These are phyloP conservation scores for Erysimum cheiranthoides DNA, from an alignment of 345 rosid genomes.

Conservation along the genomic window DNA sequence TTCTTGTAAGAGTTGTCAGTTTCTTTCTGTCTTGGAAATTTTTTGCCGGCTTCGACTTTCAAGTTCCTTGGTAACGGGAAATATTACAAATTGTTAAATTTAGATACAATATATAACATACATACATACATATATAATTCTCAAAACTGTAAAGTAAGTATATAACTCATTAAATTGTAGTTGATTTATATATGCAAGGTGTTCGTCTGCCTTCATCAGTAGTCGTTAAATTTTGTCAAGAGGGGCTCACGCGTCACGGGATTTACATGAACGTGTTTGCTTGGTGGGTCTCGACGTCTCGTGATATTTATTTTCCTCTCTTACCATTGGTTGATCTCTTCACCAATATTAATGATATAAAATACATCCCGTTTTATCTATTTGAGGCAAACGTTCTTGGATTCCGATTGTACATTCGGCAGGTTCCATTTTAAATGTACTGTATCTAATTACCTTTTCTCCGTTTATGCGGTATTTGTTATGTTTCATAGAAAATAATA, in stretches of 20 bases:
- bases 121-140: not conserved
- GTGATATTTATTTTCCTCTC: conserved; percentile 31
- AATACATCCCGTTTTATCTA: not conserved
- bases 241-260: conserved; percentile 37
- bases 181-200: not conserved
- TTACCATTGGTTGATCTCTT: conserved; percentile 3
- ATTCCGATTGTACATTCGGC: not conserved
- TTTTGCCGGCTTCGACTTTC: conserved; percentile 1
- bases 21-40: not conserved
- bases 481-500: no score
- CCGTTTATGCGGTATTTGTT: not conserved
- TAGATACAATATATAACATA: not conserved
- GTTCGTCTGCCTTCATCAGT: not conserved
- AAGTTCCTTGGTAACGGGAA: not conserved
- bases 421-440: not conserved
- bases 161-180: not conserved
- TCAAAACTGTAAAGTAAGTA: not conserved
- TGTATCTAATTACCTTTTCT: not conserved
- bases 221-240: not conserved
- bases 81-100: not conserved
- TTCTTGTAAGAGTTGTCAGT: not conserved
- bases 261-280: conserved; percentile 24
- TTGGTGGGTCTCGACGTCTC: conserved; percentile 33
- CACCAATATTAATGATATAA: not conserved
- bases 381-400: no score